Conservation (phyloP, 805 yeast genomes). For the Wickerhamomyces pijperi region DNA sequence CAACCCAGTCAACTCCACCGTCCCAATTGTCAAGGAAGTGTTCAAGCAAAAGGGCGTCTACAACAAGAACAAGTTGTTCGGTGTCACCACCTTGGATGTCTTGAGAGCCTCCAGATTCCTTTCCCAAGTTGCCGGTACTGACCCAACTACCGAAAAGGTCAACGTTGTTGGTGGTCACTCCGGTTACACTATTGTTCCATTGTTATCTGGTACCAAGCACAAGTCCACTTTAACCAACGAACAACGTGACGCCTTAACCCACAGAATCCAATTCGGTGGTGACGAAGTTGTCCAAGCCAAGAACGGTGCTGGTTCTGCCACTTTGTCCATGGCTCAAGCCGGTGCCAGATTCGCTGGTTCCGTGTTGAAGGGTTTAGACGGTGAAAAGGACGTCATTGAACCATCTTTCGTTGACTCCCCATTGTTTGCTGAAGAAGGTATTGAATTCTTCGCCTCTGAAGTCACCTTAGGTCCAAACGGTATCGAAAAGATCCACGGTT, state of each 20-base stretch:
- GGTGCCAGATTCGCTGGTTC: slow-evolving; percentile 69
- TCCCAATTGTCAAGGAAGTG: slow-evolving; percentile 92
- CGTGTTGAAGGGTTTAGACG: slow-evolving; percentile 52
- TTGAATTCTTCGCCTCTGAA: slow-evolving; percentile 88
- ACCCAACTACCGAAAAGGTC: slow-evolving; percentile 75
- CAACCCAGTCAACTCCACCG: slow-evolving; percentile 96
- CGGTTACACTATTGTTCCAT: slow-evolving; percentile 91
- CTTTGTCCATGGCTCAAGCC: slow-evolving; percentile 88
- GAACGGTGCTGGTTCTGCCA: slow-evolving; percentile 90
- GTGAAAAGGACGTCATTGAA: slow-evolving; percentile 54
- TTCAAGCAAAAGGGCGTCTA: slow-evolving; percentile 76
- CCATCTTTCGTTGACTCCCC: slow-evolving; percentile 73
- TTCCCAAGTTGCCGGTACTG: slow-evolving; percentile 46
- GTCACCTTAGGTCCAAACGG: slow-evolving; percentile 91
- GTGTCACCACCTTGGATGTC: slow-evolving; percentile 92
- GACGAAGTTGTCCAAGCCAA: slow-evolving; percentile 92
- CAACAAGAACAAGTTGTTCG: slow-evolving; percentile 86
- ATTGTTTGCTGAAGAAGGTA: slow-evolving; percentile 76
- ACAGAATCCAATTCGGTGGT: slow-evolving; percentile 94
- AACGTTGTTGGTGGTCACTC: slow-evolving; percentile 97
- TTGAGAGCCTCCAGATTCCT: slow-evolving; percentile 86
- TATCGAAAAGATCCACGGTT: slow-evolving; percentile 67
- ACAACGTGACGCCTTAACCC: slow-evolving; percentile 52
- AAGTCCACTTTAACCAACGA: slow-evolving; percentile 48
- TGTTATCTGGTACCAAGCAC: slow-evolving; percentile 77